Evolutionary conservation across 176 grass and related monocot species (phyloP).

Genomic region (Puya raimondii): DNA sequence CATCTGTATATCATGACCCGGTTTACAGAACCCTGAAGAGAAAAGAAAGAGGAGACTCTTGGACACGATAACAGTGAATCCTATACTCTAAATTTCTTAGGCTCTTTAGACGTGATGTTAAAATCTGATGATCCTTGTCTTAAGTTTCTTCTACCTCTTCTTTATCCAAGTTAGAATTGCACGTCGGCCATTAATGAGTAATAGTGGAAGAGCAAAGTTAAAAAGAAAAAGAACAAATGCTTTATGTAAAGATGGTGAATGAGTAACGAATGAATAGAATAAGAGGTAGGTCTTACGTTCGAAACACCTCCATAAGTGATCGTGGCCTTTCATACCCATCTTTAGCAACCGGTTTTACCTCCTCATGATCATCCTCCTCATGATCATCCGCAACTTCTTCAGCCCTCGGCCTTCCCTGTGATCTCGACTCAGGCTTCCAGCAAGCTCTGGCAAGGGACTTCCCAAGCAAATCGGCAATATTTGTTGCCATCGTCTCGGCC

Average conservation of each 20-base stretch:
- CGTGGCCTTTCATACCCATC: slow-evolving; percentile 24
- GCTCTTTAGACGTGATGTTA: neutral
- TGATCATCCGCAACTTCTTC: slow-evolving; percentile 21
- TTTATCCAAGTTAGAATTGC: slow-evolving; percentile 1
- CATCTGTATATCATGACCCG: no score
- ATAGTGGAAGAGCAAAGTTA: neutral
- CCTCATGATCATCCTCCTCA: slow-evolving; percentile 25
- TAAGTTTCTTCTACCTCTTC: neutral
- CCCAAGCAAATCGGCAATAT: slow-evolving; percentile 76
- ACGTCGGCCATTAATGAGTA: no score
- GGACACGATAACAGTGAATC: neutral
- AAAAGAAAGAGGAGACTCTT: no score
- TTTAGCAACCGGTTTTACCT: neutral
- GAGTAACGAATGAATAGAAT: neutral
- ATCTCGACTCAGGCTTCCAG: slow-evolving; percentile 86
- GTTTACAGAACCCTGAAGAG: no score
- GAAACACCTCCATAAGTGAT: slow-evolving; percentile 31
- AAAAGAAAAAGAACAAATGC: slow-evolving; percentile 4
- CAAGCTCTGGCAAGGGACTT: slow-evolving; percentile 60
- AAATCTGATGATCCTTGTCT: neutral
- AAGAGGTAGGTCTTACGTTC: slow-evolving; percentile 30
- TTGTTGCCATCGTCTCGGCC: slow-evolving; percentile 71
- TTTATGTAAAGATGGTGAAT: slow-evolving; percentile 1
- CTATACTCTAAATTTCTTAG: neutral
- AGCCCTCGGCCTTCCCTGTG: slow-evolving; percentile 33